Conservation (phyloP, 306 rosid species). For the Cucumis hystrix region DNA sequence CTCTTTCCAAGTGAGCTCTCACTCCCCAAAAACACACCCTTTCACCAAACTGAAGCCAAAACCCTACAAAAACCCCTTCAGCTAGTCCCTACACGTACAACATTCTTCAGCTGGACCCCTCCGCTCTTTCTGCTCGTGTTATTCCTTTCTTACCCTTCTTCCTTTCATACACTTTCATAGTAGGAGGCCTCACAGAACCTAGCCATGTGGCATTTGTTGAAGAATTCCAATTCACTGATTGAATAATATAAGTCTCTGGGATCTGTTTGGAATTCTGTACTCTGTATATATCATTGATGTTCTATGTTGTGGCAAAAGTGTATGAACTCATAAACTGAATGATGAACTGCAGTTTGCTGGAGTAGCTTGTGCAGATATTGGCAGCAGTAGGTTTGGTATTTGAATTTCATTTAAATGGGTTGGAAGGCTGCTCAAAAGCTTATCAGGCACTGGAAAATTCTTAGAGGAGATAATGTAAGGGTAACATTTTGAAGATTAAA, state of each 20-base stretch:
- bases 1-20: no score
- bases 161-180: no score
- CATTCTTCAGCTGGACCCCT: no score
- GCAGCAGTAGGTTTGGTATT: not conserved
- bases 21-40: no score
- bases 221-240: not conserved
- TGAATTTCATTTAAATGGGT: constrained; percentile 36
- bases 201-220: no score
- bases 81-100: no score
- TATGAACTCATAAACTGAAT: not conserved
- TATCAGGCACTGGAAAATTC: constrained; percentile 74
- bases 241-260: not conserved
- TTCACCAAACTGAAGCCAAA: no score
- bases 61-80: no score
- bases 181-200: not conserved
- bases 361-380: not conserved
- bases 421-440: constrained; percentile 99
- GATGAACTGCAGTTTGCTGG: not conserved
- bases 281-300: not conserved
- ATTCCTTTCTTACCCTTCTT: no score
- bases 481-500: not conserved
- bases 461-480: constrained; percentile 80
- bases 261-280: not conserved
- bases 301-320: not conserved
- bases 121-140: no score